A percentile compares a stretch with the other conserved stretches of the same genome.
These are phyloP conservation scores for Penicillium paradoxum DNA, from an alignment of 495 filamentous ascomycete species.

Conservation along the genomic window DNA sequence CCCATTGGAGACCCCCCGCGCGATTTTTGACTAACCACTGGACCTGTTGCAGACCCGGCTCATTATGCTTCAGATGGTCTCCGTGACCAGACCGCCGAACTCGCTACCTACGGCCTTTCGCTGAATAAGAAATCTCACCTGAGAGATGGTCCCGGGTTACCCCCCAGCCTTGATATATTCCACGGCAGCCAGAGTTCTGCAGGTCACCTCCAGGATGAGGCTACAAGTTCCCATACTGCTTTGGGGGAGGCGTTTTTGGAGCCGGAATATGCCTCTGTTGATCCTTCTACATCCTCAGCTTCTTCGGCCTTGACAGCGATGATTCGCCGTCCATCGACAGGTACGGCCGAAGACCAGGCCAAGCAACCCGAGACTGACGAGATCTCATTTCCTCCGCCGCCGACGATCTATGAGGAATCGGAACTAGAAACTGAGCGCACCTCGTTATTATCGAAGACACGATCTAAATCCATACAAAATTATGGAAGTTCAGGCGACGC, in stretches of 20 bases:
- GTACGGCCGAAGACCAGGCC: constrained; percentile 21
- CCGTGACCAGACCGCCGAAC: constrained; percentile 84
- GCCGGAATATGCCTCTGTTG: constrained; percentile 3
- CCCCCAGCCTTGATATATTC: constrained; percentile 36
- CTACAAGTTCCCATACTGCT: constrained; percentile 8
- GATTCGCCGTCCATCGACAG: constrained; percentile 52
- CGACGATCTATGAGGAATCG: constrained; percentile 17
- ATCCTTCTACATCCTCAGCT: constrained; percentile 12
- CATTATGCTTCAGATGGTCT: constrained; percentile 71
- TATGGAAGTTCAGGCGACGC: constrained; percentile 37
- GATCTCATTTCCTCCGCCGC: constrained; percentile 13
- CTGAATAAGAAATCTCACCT: constrained; percentile 29
- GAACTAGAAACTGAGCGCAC: constrained; percentile 36
- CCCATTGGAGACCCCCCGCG: not conserved
- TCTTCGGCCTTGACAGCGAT: constrained; percentile 60
- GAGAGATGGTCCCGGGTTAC: constrained; percentile 30
- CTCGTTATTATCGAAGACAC: constrained; percentile 36
- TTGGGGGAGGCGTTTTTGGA: constrained; percentile 11
- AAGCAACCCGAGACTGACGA: constrained; percentile 19
- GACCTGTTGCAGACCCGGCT: constrained; percentile 53
- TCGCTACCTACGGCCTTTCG: constrained; percentile 81
- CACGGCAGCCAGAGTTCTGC: constrained; percentile 11
- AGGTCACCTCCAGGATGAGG: constrained; percentile 14
- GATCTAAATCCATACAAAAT: constrained; percentile 29
- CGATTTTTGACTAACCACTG: constrained; percentile 26